Percentiles rank a stretch among this genome's conserved stretches.
These are phyloP conservation scores for barrel medic (Medicago truncatula) DNA, from an alignment of 306 rosid genomes.

Conservation along the genomic window MtrunA17r5.0-ANR NC_053049.1:39973001-39973500, in stretches of 20 bases:
- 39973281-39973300: conserved; percentile 17
- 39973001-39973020: conserved; percentile 42
- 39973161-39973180: neutral
- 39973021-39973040: conserved; percentile 68
- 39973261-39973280: conserved; percentile 35
- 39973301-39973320: neutral
- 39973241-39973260: conserved; percentile 43
- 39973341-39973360: conserved; percentile 30
- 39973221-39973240: neutral
- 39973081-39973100: conserved; percentile 61
- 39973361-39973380: conserved; percentile 38
- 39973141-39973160: neutral
- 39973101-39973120: conserved; percentile 70
- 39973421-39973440: conserved; percentile 97
- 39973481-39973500: conserved; percentile 10
- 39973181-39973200: conserved; percentile 25
- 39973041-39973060: conserved; percentile 71
- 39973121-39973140: neutral
- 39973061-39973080: conserved; percentile 79
- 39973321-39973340: conserved; percentile 43
- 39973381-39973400: conserved; percentile 77
- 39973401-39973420: conserved; percentile 85
- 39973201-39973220: conserved; percentile 41
- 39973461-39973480: conserved; percentile 99
- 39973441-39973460: conserved; percentile 98